These are phyloP conservation scores for Lithocarpus polystachyus DNA, from an alignment of 306 rosid genomes.

Conservation along the genomic window DNA sequence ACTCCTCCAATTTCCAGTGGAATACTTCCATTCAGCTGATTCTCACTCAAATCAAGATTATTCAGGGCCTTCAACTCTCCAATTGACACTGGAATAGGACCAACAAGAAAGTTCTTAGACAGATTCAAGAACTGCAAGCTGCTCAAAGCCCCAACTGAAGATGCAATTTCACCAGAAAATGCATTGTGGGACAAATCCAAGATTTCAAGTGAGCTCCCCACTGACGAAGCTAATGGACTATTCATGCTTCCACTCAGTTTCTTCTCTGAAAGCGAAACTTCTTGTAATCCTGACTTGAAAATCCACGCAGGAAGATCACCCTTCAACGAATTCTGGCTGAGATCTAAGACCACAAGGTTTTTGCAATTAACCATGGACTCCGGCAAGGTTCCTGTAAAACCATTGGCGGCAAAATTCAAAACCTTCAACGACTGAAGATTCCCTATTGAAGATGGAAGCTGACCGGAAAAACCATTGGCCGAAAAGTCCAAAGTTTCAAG, in stretches of 20 bases:
- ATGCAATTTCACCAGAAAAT: conserved; percentile 66
- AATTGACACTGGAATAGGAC: conserved; percentile 58
- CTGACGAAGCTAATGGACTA: conserved; percentile 26
- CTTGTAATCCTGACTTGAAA: conserved; percentile 50
- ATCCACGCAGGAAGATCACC: conserved; percentile 82
- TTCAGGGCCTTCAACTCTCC: conserved; percentile 60
- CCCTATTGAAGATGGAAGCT: conserved; percentile 61
- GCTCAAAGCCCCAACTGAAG: conserved; percentile 52
- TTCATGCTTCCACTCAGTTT: conserved; percentile 23
- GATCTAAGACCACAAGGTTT: conserved; percentile 61
- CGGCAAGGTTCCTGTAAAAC: conserved; percentile 64
- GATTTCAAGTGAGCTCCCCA: conserved; percentile 45
- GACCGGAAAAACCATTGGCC: conserved; percentile 63
- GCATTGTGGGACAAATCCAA: conserved; percentile 77
- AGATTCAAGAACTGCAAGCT: conserved; percentile 67
- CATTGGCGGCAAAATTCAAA: conserved; percentile 68
- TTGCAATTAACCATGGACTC: conserved; percentile 58
- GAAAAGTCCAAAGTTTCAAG: conserved; percentile 80
- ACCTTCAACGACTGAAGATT: conserved; percentile 61
- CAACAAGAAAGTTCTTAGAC: conserved; percentile 64
- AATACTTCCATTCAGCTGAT: conserved; percentile 70
- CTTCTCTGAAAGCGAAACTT: conserved; percentile 49
- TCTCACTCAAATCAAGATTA: conserved; percentile 71
- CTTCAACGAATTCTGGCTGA: conserved; percentile 62
- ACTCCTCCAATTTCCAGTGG: conserved; percentile 71